Evolutionary conservation across 352 stramenopile species (phyloP).

Genomic region (Phytopythium cucurbitacearum): DNA sequence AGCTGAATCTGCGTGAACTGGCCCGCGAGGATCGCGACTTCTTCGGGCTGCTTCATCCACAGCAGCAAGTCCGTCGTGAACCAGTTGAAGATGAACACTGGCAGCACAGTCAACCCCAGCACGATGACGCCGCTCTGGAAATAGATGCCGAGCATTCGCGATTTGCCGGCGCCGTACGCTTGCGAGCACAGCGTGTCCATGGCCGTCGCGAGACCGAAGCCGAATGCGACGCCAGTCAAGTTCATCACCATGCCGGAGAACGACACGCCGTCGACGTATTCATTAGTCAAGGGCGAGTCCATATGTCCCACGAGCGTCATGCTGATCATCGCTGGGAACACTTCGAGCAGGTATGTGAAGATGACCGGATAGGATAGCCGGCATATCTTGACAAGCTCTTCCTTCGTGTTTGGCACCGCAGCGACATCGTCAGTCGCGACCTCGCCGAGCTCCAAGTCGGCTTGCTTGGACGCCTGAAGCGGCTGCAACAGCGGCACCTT

Average conservation of each 20-base stretch:
- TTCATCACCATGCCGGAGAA: constrained; percentile 82
- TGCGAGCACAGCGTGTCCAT: constrained; percentile 89
- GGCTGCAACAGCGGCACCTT: constrained; percentile 31
- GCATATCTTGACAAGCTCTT: constrained; percentile 25
- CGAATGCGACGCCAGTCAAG: constrained; percentile 69
- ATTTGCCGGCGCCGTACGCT: constrained; percentile 69
- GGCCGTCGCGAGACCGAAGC: constrained; percentile 75
- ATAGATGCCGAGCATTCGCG: constrained; percentile 78
- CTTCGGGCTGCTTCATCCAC: constrained; percentile 49
- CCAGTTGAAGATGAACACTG: constrained; percentile 72
- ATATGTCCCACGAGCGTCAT: constrained; percentile 67
- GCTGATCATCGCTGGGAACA: constrained; percentile 58
- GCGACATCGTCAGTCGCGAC: constrained; percentile 10
- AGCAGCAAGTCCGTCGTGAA: constrained; percentile 62
- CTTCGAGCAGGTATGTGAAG: constrained; percentile 73
- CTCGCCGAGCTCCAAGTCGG: constrained; percentile 26
- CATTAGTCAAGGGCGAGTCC: constrained; percentile 60
- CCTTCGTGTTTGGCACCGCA: constrained; percentile 22
- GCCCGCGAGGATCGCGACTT: constrained; percentile 63
- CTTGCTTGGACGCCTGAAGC: constrained; percentile 12
- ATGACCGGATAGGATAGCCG: constrained; percentile 56
- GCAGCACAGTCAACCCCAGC: constrained; percentile 43
- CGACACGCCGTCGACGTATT: constrained; percentile 65
- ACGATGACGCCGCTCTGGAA: constrained; percentile 77
- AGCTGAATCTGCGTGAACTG: constrained; percentile 67